Percentiles rank a stretch among this genome's conserved stretches.
phyloP scores from a whole-genome alignment of 495 filamentous ascomycete species.

The Daldinia bambusicola region DNA sequence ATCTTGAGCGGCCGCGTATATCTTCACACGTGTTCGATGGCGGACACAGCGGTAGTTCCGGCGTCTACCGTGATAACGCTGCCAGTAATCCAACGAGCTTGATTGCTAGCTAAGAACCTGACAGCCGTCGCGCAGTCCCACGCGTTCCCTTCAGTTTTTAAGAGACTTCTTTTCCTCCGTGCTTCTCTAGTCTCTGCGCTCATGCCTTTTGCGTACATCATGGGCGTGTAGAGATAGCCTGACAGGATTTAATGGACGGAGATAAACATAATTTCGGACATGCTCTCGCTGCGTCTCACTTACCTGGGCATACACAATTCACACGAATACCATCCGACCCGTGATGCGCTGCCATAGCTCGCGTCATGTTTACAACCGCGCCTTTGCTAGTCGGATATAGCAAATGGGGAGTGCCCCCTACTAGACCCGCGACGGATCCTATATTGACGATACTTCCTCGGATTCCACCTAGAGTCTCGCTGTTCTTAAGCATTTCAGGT shows the following conservation, averaged over 20 bases:
- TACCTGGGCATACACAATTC: conserved; percentile 69
- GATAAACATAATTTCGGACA: not conserved
- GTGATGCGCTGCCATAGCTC: conserved; percentile 69
- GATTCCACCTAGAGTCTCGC: conserved; percentile 39
- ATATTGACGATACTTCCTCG: conserved; percentile 67
- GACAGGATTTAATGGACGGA: conserved; percentile 15
- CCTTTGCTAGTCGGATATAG: conserved; percentile 72
- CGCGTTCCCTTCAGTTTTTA: conserved; percentile 64
- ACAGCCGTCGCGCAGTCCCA: conserved; percentile 60
- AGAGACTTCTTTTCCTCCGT: conserved; percentile 59
- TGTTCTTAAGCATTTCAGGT: conserved; percentile 63
- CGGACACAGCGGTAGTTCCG: conserved; percentile 52
- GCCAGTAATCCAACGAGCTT: conserved; percentile 63
- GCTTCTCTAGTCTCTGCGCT: conserved; percentile 59
- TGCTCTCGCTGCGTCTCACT: conserved; percentile 3
- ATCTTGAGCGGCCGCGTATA: not conserved
- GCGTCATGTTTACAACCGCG: conserved; percentile 67
- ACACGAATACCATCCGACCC: conserved; percentile 63
- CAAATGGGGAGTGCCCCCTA: conserved; percentile 67
- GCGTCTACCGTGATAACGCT: conserved; percentile 61
- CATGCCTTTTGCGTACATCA: conserved; percentile 66
- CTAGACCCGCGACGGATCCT: conserved; percentile 64
- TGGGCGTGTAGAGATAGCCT: conserved; percentile 68
- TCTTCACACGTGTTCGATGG: conserved; percentile 31
- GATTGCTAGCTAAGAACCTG: conserved; percentile 57